Evolutionary conservation across 1,284 basidiomycete genomes (phyloP).

Genomic region (Prillingera fragicola): DNA sequence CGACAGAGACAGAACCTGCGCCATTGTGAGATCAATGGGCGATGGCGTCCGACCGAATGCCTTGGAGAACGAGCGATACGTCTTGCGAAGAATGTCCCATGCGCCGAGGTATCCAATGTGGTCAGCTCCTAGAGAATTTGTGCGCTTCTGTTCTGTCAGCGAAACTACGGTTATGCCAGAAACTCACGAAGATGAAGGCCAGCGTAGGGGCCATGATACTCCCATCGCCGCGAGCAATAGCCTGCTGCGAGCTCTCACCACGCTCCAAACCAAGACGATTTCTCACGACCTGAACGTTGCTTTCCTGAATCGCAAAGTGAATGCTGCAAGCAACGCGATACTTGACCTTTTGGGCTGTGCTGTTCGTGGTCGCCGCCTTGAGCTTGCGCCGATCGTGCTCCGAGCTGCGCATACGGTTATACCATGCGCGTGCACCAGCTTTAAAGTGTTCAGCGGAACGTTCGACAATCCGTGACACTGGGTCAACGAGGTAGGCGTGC

Average conservation of each 20-base stretch:
- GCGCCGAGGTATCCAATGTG: constrained; percentile 20
- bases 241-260: no score
- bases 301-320: constrained; percentile 28
- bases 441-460: constrained; percentile 11
- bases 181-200: constrained; percentile 25
- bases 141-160: constrained; percentile 2
- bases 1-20: constrained; percentile 10
- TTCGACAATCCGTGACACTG: constrained; percentile 3
- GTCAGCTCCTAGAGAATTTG: constrained; percentile 6
- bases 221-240: constrained; percentile 21
- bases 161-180: not conserved
- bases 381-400: not conserved
- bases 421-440: constrained; percentile 11
- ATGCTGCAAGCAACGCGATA: constrained; percentile 28
- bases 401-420: constrained; percentile 9
- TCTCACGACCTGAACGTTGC: constrained; percentile 22
- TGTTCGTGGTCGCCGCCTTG: constrained; percentile 7
- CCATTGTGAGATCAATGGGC: constrained; percentile 15
- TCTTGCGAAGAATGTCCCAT: constrained; percentile 1
- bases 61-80: constrained; percentile 6
- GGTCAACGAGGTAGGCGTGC: constrained; percentile 13
- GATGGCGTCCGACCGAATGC: constrained; percentile 6
- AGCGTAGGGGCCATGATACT: constrained; percentile 21
- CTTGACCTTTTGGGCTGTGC: constrained; percentile 4
- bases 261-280: constrained; percentile 20